Base-by-base conservation (phyloP, 164 flowering plant species). In the Piper betle region DNA sequence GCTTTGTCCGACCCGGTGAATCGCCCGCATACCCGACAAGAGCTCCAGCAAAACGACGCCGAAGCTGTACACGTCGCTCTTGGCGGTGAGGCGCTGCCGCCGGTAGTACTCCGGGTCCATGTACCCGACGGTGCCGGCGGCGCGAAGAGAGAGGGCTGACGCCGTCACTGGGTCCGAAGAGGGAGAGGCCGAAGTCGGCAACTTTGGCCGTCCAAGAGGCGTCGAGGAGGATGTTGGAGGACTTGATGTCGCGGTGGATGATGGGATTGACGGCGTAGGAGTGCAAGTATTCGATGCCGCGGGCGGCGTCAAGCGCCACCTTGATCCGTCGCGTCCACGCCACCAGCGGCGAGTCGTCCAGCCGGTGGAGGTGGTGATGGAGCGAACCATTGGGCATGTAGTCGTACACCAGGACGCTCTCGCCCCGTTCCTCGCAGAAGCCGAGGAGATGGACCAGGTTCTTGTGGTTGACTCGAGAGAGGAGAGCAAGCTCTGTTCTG, bases 21-120 rank as follows among this genome's bases (percentile, higher is more conserved):
- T 82, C 5, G 98, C 98, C 69, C 70, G 84, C 53, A 13, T 42
- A 12, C 98, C 98, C 0, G 91, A 75, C 19, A 92, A n/a, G 11
- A 92, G 4, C 56, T 91, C 97, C 0, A 91, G 73, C 64, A 91
- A 50, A 8, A 91, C 77, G 0, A 91, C 83, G 0, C 97, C 97
- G 48, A 84, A 88, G 64, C 97, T 86, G 53, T 91, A 91, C 10
- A 91, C 92, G 54, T 91, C 97, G 53, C 90, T 86, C 75, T 84
- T 88, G 1, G 76, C 70, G 1, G 85, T 84, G 58, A 91, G 55
- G 16, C 75, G 74, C 55, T 85, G 88, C 1, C 79, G 77, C 64
- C 88, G 72, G 72, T 81, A 88, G 77, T 91, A 91, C 72, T 82
- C 91, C 0, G 97, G 97, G 57, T 88, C 97, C 75, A 91, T 77